Conservation (phyloP, 1,284 basidiomycete genomes). For the Naganishia sp. region DNA sequence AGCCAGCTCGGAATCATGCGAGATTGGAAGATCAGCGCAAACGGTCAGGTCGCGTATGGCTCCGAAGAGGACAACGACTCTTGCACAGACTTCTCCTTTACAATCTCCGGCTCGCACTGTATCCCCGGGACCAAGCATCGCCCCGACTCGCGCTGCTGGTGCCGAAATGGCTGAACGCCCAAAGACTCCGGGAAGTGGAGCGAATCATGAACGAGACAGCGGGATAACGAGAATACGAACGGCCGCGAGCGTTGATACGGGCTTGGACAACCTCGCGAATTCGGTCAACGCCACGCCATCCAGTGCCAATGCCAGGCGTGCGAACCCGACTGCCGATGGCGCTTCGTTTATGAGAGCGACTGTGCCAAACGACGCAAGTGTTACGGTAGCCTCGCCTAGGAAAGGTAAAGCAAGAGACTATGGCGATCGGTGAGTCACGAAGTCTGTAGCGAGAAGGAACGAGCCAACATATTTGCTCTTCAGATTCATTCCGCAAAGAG, state of each 20-base stretch:
- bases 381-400: slow-evolving; percentile 17
- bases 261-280: slow-evolving; percentile 1
- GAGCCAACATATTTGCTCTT: slow-evolving; percentile 15
- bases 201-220: slow-evolving; percentile 7
- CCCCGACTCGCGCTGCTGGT: background rate
- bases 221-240: slow-evolving; percentile 11
- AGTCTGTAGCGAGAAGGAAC: background rate
- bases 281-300: background rate
- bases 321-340: background rate
- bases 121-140: background rate
- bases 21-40: background rate
- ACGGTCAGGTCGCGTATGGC: slow-evolving; percentile 19
- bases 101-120: background rate
- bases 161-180: background rate
- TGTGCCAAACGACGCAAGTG: slow-evolving; percentile 4
- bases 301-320: slow-evolving; percentile 1
- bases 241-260: slow-evolving; percentile 23
- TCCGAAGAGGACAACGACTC: slow-evolving; percentile 1
- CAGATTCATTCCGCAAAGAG: slow-evolving; percentile 60
- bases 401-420: slow-evolving; percentile 48
- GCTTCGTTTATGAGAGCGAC: slow-evolving; percentile 8
- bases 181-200: slow-evolving; percentile 7
- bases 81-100: background rate
- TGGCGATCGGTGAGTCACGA: slow-evolving; percentile 50
- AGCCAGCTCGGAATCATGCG: slow-evolving; percentile 12